Percentiles rank a stretch among this genome's conserved stretches.
Conservation (phyloP, 1,139 yeast species). For the Blastobotrys ciferrii region DNA sequence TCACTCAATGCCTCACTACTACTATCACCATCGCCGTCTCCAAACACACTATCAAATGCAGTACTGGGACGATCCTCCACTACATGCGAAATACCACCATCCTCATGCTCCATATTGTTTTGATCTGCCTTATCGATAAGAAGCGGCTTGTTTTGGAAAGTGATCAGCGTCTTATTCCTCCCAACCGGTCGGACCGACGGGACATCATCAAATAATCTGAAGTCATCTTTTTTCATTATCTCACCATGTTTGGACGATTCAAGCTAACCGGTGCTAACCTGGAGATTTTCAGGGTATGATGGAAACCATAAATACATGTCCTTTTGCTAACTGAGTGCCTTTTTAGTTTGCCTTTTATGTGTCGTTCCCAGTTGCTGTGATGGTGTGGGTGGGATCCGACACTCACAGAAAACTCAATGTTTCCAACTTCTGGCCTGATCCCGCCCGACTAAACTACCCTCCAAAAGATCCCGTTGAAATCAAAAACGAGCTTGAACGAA, state of each 20-base stretch:
- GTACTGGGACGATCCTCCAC: conserved; percentile 2
- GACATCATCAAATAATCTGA: background rate
- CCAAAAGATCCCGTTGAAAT: conserved; percentile 94
- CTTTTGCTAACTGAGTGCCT: too few species aligned
- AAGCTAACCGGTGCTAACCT: conserved; percentile 40
- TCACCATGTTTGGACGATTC: conserved; percentile 19
- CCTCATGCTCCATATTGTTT: conserved; percentile 1
- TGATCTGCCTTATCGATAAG: background rate
- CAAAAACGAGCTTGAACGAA: conserved; percentile 85
- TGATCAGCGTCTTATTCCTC: background rate
- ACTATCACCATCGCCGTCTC: background rate
- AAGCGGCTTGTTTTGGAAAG: background rate
- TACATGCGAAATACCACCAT: background rate
- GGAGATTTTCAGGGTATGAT: conserved; percentile 64
- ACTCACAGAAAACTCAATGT: conserved; percentile 85
- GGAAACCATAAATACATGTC: background rate
- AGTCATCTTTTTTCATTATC: background rate
- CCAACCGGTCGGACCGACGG: conserved; percentile 1
- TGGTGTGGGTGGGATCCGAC: conserved; percentile 90
- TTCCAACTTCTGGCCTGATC: conserved; percentile 98
- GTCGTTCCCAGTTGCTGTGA: conserved; percentile 78
- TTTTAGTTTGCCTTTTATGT: conserved; percentile 76
- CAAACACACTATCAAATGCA: conserved; percentile 3
- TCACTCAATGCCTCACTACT: conserved; percentile 2
- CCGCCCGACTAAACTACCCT: conserved; percentile 80